Base-by-base conservation (phyloP, 768 basidiomycete species). In the Lactifluus echinatus region DNA sequence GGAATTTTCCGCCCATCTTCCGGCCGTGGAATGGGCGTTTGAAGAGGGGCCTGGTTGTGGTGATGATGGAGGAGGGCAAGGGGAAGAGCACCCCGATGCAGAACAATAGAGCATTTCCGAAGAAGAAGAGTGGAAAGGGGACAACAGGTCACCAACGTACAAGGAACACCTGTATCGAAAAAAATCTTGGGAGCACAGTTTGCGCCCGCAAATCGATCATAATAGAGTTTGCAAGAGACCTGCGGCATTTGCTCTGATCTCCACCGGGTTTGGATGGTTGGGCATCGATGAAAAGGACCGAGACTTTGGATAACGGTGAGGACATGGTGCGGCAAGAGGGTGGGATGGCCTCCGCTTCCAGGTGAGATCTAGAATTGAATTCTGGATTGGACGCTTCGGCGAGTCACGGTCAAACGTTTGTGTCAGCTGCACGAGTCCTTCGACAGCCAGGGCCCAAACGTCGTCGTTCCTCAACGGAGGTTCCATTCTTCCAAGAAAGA, bases 171-270 rank as follows among this genome's bases (percentile, higher is more conserved):
- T 0, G 71, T 69, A 58, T 83, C 81, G 14, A 82, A 78, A 21
- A n/a, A 53, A 82, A 77, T 0, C 82, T 81, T 11, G 82, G 82
- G 4, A 82, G 68, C 3, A 84, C 69, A 3, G 78, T 80, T 63
- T 73, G 61, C 23, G 70, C 66, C 31, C 76, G 66, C 34, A 81
- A 67, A 66, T 82, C 79, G 44, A 80, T 69, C 49, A 72, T 68
- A 46, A 73, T 66, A 31, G 66, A 63, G 40, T 61, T 65, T 26
- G 42, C 57, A n/a, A 62, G 12, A 50, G 34, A 21, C 19, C 43
- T 15, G 31, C 34, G 8, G 36, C 52, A 21, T 50, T 55, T 39
- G 6, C 29, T 31, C 37, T 58, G 36, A 61, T 26, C 21, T 60
- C 33, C 8, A 52, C 45, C 6, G 26, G 4, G 45, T 10, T 63